Conservation (phyloP, 2,329 filamentous ascomycete genomes). For the Hypocrella siamensis region DNA sequence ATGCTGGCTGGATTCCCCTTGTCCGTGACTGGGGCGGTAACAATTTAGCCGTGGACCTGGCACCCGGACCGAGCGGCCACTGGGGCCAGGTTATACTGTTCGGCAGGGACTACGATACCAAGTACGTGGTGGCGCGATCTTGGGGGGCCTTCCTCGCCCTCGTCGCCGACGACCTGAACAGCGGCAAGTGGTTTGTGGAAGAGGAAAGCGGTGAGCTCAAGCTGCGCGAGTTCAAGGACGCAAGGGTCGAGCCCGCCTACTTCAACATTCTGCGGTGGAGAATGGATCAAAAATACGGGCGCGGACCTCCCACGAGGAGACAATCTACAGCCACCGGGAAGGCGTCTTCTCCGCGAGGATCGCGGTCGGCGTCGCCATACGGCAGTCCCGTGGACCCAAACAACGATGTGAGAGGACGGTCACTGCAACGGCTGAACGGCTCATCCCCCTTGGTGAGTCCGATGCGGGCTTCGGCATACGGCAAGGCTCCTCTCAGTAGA, state of each 20-base stretch:
- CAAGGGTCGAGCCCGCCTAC: conserved; percentile 81
- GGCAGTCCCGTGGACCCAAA: conserved; percentile 44
- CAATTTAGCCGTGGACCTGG: conserved; percentile 85
- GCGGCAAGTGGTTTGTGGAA: conserved; percentile 81
- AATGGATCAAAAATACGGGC: conserved; percentile 85
- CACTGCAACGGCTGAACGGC: conserved; percentile 52
- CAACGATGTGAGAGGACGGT: conserved; percentile 50
- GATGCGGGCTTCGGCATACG: conserved; percentile 47
- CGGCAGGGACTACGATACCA: conserved; percentile 94
- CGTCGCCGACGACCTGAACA: conserved; percentile 79
- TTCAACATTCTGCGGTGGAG: conserved; percentile 93
- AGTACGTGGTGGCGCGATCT: conserved; percentile 87
- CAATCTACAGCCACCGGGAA: conserved; percentile 31
- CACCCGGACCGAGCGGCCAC: conserved; percentile 73
- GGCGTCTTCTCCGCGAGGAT: conserved; percentile 28
- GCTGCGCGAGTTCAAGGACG: conserved; percentile 77
- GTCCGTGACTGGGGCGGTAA: conserved; percentile 98
- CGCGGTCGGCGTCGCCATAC: conserved; percentile 44
- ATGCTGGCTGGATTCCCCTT: conserved; percentile 89
- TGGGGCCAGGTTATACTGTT: conserved; percentile 98
- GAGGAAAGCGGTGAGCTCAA: conserved; percentile 88
- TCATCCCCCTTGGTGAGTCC: conserved; percentile 49
- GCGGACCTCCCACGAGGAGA: conserved; percentile 28
- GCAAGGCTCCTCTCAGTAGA: conserved; percentile 56
- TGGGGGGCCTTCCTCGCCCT: conserved; percentile 79